A percentile compares a stretch with the other conserved stretches of the same genome.
Conservation (phyloP, 345 rosid species). For the Eucalyptus sp. region DNA sequence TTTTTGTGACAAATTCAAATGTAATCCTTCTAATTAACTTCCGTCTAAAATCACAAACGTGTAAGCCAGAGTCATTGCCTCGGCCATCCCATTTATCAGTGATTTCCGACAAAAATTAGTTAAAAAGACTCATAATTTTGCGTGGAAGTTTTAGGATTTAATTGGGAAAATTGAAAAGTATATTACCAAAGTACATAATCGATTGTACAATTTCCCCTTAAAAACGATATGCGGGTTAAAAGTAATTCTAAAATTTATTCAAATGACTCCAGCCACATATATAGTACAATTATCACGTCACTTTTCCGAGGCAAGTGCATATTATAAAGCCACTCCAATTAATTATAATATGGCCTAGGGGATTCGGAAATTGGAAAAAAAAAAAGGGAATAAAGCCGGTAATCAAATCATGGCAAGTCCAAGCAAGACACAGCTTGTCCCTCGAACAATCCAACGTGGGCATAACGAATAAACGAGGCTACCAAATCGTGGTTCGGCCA, state of each 20-base stretch:
- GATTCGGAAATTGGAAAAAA: background rate
- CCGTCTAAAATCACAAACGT: rapidly evolving
- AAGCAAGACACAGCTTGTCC: background rate
- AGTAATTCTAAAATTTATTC: background rate
- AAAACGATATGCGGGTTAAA: rapidly evolving
- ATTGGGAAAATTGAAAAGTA: background rate
- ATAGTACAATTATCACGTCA: background rate
- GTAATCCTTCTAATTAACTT: background rate
- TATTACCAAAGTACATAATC: background rate
- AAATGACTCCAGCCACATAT: background rate
- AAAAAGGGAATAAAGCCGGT: background rate
- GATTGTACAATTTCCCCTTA: background rate
- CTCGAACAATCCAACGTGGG: background rate
- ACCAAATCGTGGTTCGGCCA: background rate
- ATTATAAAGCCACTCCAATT: background rate
- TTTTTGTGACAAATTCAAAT: rapidly evolving
- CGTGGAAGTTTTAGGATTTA: background rate
- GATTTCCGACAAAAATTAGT: rapidly evolving
- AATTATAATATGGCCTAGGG: background rate
- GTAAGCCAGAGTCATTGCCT: rapidly evolving
- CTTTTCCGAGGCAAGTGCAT: background rate
- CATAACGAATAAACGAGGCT: background rate
- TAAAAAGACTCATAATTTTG: background rate
- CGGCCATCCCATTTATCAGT: rapidly evolving
- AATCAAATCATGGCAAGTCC: background rate